Base-by-base conservation (phyloP, 2,329 filamentous ascomycete species). In the Verticillium albo-atrum region DNA sequence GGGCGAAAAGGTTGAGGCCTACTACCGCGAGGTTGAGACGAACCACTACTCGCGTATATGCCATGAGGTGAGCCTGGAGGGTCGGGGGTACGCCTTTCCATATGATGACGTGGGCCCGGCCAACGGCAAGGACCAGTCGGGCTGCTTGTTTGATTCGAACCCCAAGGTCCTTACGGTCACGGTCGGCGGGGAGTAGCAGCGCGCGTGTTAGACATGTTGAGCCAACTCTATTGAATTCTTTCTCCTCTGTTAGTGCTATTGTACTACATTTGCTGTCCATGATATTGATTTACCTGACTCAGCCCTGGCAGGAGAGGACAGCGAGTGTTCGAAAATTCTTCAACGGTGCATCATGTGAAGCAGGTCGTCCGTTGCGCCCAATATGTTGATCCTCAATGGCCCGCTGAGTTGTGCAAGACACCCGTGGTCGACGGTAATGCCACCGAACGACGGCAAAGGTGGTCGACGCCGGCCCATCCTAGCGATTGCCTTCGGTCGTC, bases 21-120 rank as follows among this genome's bases (percentile, higher is more conserved):
- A 87, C 68, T 89, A 89, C 71, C 64, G 70, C 47, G 72, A 80
- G 15, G 59, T 65, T 3, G 71, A 82, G 54, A 89, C 86, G 50
- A 90, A 90, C 71, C 87, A 90, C 70, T 90, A 88, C 70, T 76
- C 85, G 54, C 79, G 87, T 59, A 81, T 90, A 63, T 82, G 87
- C 61, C 88, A 91, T 71, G 80, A 77, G 61, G 77, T 78, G 37
- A 86, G 83, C 65, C 68, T 84, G 35, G 84, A 86, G 68, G 77
- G 82, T 9, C 78, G 79, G 55, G 88, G 88, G 9, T 91, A 91
- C 73, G 86, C 87, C 1, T 90, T 90, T 65, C 86, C 88, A 0
- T 90, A 90, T 68, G 88, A 90, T 68, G 88, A 90, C 71, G 88
- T 90, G 10, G 79, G 78, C 25, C 77, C 84, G 4, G 73, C 72